These are phyloP conservation scores for Cyamopsis tetragonoloba DNA, from an alignment of 306 rosid species.

Conservation along the genomic window DNA sequence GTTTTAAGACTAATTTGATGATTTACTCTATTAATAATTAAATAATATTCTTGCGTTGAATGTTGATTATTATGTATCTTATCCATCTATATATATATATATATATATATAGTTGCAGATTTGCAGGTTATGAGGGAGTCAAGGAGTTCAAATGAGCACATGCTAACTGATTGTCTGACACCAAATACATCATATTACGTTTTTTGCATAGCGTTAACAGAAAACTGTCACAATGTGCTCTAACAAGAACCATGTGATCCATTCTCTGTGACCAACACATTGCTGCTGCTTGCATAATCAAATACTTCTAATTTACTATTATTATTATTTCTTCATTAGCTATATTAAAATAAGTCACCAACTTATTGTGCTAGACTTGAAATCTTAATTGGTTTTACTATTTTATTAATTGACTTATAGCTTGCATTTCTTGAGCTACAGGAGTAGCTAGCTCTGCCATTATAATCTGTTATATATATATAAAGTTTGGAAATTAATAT, in stretches of 20 bases:
- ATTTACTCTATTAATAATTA: not conserved
- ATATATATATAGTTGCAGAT: not conserved
- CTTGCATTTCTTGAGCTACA: constrained; percentile 22
- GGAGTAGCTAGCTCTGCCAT: not conserved
- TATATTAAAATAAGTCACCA: constrained; percentile 16
- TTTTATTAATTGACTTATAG: constrained; percentile 14
- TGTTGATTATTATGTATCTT: not conserved
- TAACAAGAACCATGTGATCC: constrained; percentile 23
- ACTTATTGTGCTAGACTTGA: constrained; percentile 8
- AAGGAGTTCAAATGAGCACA: constrained; percentile 21
- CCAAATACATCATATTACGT: constrained; percentile 1
- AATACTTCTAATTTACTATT: no score
- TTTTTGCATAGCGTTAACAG: constrained; percentile 19
- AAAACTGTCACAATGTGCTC: constrained; percentile 24
- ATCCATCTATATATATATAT: not conserved
- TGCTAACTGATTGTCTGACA: constrained; percentile 35
- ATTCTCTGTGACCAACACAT: not conserved
- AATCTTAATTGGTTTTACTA: not conserved
- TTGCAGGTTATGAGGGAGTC: constrained; percentile 24
- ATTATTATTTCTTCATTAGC: not conserved
- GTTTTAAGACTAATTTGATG: no score
- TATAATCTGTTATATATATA: no score
- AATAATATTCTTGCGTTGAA: not conserved
- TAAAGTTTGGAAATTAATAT: constrained; percentile 7
- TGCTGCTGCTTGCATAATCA: not conserved